Percentiles rank a stretch among this genome's conserved stretches.
phyloP scores from a whole-genome alignment of 2,329 filamentous ascomycete species.

The Penicillium sp. region DNA sequence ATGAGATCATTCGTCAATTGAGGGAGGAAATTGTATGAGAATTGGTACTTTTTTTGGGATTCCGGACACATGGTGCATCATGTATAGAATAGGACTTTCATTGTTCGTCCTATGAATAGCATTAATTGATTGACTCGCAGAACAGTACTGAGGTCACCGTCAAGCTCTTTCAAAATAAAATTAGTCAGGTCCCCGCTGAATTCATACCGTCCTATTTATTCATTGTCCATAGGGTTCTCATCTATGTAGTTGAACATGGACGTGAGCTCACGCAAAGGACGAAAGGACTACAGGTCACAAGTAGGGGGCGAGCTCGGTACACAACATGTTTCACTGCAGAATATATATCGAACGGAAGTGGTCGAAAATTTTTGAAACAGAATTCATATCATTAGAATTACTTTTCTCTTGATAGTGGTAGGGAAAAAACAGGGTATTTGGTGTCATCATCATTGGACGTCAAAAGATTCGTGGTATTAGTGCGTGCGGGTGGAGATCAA shows the following conservation, averaged over 20 bases:
- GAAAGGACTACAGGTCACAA: too few species aligned
- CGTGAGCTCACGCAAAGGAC: too few species aligned
- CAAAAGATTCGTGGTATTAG: constrained; percentile 6
- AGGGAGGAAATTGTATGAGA: neutral
- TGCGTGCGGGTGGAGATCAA: constrained; percentile 5
- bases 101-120: neutral
- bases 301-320: too few species aligned
- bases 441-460: neutral
- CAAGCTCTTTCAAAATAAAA: neutral
- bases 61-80: neutral
- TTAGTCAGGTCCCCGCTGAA: too few species aligned
- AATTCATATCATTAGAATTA: neutral
- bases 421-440: neutral
- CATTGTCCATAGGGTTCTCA: too few species aligned
- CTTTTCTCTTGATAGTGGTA: neutral
- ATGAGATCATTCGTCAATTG: neutral
- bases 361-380: neutral
- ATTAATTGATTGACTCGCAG: neutral
- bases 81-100: neutral
- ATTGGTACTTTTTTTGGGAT: neutral
- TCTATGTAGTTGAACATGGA: too few species aligned
- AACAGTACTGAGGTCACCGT: neutral
- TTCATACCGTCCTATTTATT: too few species aligned
- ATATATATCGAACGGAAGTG: neutral
- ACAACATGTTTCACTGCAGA: too few species aligned